Evolutionary conservation across 1,139 yeast genomes (phyloP), one percentile per base, ranked within the genome.

Genomic region (Hemisphaericaspora xylanilytica): DNA sequence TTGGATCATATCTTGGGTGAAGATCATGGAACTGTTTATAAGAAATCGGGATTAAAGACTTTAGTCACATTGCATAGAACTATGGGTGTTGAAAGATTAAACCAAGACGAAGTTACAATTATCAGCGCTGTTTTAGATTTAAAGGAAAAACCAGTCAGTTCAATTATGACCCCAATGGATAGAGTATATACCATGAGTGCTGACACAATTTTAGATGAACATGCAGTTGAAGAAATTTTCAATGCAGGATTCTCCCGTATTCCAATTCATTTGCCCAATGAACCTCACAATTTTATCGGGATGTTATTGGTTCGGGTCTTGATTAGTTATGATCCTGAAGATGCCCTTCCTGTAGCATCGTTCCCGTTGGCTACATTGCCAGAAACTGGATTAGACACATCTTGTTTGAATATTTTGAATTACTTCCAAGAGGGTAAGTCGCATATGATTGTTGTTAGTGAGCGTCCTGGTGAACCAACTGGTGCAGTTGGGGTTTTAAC

Each of bases 401-500:
- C 97, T 4, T 92, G 97, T 62, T 71, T 92, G 56, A 90, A 92
- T 61, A 90, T 92, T 48, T 73, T 92, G 54, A 92, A 92, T 61
- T 92, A 90, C 62, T 92, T 92, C 73, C 98, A 92, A 64, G 97
- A 90, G 61, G 98, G 98, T 45, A 90, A 89, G 61, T 84, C 96
- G 2, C 98, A 92, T 61, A 92, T 92, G 98, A 92, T 94, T 52
- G 83, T 90, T 31, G 96, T 92, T 10, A 81, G 94, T 50, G 84
- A 81, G 45, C 70, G 73, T 36, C 97, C 97, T 0, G 98, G 98
- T 37, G 89, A 80, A 47, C 81, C 94, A 3, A 64, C 73, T 25
- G 97, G 97, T 17, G 95, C 96, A 0, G 59, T 85, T 28, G 98
- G 98, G 46, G 96, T 92, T 6, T 69, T 92, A 36, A 92, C 98